These are phyloP conservation scores for Imleria badia DNA, from an alignment of 768 basidiomycete genomes.

Conservation along the genomic window DNA sequence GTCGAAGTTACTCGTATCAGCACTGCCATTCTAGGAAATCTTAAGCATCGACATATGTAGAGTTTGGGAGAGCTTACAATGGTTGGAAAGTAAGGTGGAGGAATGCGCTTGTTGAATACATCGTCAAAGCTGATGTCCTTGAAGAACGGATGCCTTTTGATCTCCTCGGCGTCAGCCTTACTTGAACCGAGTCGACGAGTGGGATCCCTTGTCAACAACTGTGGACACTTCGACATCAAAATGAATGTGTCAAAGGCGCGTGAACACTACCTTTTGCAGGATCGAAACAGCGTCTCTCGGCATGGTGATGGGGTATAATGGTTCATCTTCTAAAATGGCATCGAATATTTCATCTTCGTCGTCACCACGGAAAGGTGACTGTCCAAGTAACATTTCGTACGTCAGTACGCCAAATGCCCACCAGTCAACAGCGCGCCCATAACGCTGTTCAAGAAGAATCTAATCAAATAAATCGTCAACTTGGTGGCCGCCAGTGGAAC, in stretches of 20 bases:
- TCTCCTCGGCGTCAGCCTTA: constrained; percentile 92
- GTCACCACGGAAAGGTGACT: constrained; percentile 98
- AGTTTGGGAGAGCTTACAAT: constrained; percentile 59
- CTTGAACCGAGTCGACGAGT: constrained; percentile 85
- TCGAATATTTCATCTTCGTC: constrained; percentile 99
- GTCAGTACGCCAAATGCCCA: constrained; percentile 99
- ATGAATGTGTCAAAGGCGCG: background rate
- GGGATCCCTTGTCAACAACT: constrained; percentile 94
- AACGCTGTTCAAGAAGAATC: constrained; percentile 99
- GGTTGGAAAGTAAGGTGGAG: constrained; percentile 95
- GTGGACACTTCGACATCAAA: constrained; percentile 7
- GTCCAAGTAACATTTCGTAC: constrained; percentile 98
- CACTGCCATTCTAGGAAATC: constrained; percentile 64
- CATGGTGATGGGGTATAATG: constrained; percentile 99
- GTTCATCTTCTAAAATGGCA: constrained; percentile 97
- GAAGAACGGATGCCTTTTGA: constrained; percentile 98
- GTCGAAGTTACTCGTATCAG: constrained; percentile 92
- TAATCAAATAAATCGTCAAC: constrained; percentile 32
- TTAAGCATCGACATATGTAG: constrained; percentile 5
- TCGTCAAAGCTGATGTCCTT: constrained; percentile 98
- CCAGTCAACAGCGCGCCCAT: constrained; percentile 99
- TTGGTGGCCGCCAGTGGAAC: background rate
- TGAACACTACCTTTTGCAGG: constrained; percentile 73
- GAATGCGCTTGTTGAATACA: constrained; percentile 95
- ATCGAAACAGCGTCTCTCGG: constrained; percentile 95